Conservation (phyloP, 495 filamentous ascomycete genomes). For the Lasiosphaeria miniovina region DNA sequence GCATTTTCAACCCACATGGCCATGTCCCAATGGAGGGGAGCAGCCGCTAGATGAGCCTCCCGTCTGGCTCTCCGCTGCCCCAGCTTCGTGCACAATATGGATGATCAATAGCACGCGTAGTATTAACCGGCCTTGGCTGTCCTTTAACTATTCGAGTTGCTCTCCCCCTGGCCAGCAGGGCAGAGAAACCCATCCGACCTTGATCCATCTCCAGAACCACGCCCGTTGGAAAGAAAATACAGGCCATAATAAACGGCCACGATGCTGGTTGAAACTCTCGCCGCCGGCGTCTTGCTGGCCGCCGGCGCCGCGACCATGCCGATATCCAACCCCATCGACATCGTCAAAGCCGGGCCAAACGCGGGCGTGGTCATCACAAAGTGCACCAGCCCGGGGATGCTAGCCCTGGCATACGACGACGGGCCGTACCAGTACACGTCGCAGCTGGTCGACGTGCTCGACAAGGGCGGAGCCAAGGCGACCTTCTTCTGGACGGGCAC, state of each 20-base stretch:
- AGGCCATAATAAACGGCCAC: background rate
- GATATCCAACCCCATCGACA: constrained; percentile 32
- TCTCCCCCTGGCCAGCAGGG: no score
- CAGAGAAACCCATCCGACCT: no score
- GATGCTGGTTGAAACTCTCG: background rate
- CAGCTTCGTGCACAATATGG: no score
- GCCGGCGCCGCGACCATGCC: constrained; percentile 27
- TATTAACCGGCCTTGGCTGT: no score
- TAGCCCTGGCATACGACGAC: constrained; percentile 66
- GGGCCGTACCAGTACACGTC: constrained; percentile 67
- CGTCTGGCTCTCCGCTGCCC: no score
- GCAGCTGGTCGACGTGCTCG: constrained; percentile 64
- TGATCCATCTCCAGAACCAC: no score
- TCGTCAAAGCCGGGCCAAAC: constrained; percentile 36
- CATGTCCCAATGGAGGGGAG: no score
- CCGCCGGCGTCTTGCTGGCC: background rate
- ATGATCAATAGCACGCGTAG: no score
- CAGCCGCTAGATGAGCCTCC: no score
- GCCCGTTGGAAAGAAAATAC: no score
- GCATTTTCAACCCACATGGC: no score
- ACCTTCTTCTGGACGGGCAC: constrained; percentile 58
- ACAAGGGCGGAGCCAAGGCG: constrained; percentile 56
- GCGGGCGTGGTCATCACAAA: constrained; percentile 41
- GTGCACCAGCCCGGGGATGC: constrained; percentile 40
- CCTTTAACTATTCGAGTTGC: no score